Evolutionary conservation across 768 basidiomycete genomes (phyloP), one percentile per base, ranked within the genome.

Genomic region (Leucocoprinus sp.): DNA sequence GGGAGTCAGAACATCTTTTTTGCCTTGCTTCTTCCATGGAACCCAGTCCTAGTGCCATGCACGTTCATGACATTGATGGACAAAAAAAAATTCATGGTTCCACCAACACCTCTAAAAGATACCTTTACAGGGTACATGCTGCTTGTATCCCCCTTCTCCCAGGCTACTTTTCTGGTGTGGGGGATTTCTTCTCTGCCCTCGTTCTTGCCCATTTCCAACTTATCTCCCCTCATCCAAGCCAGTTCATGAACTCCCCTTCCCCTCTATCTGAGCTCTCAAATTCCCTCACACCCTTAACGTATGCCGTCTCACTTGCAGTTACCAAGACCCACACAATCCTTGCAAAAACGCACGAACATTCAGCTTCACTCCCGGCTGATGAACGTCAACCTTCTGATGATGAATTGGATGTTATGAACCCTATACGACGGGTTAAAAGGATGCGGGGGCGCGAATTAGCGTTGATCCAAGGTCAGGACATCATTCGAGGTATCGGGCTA

Each of bases 121-220:
- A 44, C 41, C 58, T 48, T 24, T 75, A 75, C 0, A 59, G 62
- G 0, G 76, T 93, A 2, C 78, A 86, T 62, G 80, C 79, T 0
- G 80, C 80, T 55, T 74, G 71, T 35, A 79, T 99, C 7, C 83
- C 84, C 2, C 73, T 83, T 22, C 73, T 97, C 36, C 76, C 83
- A 4, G 93, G 93, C 8, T 96, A 97, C 67, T 98, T 93, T 61
- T 86, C 90, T 15, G 96, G 96, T 19, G 93, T 96, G 8, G 96
- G 96, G 14, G 96, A 99, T 62, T 80, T 97, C 45, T 97, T 98
- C 68, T 92, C 92, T 5, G 88, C 95, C 1, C 78, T 97, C 45
- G 78, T 93, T 21, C 71, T 95, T 3, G 93, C 80, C 0, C 84
- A 93, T 56, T 97, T 80, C 61, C 59, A 70, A 34, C 3, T 19